Base-by-base conservation (phyloP, 495 filamentous ascomycete genomes). In the Cudoniella acicularis region DNA sequence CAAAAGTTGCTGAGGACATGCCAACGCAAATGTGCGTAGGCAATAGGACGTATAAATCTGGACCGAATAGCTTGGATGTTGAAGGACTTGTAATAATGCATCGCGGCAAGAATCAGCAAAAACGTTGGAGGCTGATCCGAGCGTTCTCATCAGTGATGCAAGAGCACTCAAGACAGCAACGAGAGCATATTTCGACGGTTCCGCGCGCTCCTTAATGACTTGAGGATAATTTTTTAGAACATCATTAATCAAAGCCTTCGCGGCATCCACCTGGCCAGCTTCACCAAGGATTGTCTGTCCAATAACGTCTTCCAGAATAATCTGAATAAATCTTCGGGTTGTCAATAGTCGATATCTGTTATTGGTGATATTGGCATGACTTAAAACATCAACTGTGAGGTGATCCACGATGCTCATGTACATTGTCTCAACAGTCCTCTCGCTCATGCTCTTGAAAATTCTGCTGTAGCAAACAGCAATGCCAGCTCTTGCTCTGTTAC, bases 51-150 rank as follows among this genome's bases (percentile, higher is more conserved):
- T 87, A 64, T 93, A 86, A 1, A 98, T 83, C 69, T 98, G 94
- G 6, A 99, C 92, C 8, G 91, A 92, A 67, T 97, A 98, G 73
- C 89, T 98, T 2, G 92, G 91, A 68, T 99, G 95, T 64, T 96
- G 88, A 2, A 98, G 76, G 10, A 96, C 91, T 66, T 97, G 92
- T 36, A 98, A 76, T 24, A 99, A 78, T 10, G 87, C 90, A 69
- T 98, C 94, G 22, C 92, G 83, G 65, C 90, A 93, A 22, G 75
- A 69, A 56, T 99, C 94, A 3, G 89, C 87, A 64, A 94, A 80
- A 46, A 73, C 77, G 52, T 81, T 87, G 42, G 90, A 82, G 21
- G 91, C 91, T 21, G 94, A 91, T 2, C 92, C 93, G 24, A 98
- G 77, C 0, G 84, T 87, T 27, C 78, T 79, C 52, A 96, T 88